These are phyloP conservation scores for Penicilliopsis zonata DNA, from an alignment of 495 filamentous ascomycete genomes.

Conservation along the genomic window DNA sequence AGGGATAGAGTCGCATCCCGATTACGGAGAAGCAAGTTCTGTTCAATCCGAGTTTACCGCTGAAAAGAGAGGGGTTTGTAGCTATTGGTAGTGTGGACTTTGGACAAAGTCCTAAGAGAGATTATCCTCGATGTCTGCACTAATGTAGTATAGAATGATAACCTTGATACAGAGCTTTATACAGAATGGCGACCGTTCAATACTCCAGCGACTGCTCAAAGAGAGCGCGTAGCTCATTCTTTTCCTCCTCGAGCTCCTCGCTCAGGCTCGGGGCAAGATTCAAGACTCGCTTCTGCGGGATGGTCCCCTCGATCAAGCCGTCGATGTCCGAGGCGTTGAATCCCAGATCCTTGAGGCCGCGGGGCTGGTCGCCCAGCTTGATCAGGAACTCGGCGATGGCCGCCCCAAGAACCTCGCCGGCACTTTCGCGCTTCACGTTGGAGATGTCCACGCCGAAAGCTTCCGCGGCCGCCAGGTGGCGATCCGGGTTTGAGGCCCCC, in stretches of 20 bases:
- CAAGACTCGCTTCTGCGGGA: conserved; percentile 80
- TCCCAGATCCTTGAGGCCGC: conserved; percentile 71
- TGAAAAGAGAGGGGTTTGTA: too few species aligned
- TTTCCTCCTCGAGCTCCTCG: conserved; percentile 47
- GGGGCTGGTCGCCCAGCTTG: conserved; percentile 79
- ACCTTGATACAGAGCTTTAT: too few species aligned
- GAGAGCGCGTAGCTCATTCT: conserved; percentile 50
- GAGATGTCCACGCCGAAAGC: conserved; percentile 81
- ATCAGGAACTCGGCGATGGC: conserved; percentile 70
- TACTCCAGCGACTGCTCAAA: conserved; percentile 59
- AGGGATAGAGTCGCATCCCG: too few species aligned
- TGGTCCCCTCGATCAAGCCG: conserved; percentile 78
- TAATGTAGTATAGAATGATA: too few species aligned
- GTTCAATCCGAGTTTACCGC: too few species aligned
- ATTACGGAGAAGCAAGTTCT: too few species aligned
- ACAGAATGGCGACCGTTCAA: too few species aligned
- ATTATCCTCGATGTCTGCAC: too few species aligned
- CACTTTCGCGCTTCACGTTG: conserved; percentile 73
- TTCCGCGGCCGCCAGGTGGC: conserved; percentile 82
- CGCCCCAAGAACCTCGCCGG: conserved; percentile 75
- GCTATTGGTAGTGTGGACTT: too few species aligned
- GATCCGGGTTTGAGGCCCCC: conserved; percentile 76
- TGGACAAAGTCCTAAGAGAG: too few species aligned
- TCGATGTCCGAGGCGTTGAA: conserved; percentile 66
- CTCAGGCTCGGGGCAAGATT: conserved; percentile 81